These are phyloP conservation scores for Aristolochia californica DNA, from an alignment of 164 flowering plant species.

Conservation along the genomic window DNA sequence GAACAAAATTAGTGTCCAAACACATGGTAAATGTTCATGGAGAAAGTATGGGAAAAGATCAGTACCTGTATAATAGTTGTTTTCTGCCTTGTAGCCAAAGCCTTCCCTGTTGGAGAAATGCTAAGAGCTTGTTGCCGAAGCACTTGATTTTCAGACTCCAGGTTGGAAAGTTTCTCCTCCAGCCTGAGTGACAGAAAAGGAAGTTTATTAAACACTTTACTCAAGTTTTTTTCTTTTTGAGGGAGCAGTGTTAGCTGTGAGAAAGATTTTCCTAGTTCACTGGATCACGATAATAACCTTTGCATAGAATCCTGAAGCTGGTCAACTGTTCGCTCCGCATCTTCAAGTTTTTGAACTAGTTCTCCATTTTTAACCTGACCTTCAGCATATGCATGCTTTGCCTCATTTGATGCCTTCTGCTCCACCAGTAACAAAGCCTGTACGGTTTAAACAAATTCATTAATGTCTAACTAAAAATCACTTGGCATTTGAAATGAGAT, in stretches of 20 bases:
- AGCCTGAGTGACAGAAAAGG: conserved; percentile 38
- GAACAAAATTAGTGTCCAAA: conserved; percentile 1
- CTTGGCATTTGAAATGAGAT: neutral
- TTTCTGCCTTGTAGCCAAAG: conserved; percentile 49
- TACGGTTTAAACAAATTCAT: neutral
- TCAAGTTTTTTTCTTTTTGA: neutral
- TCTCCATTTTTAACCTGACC: conserved; percentile 52
- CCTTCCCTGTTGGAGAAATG: conserved; percentile 76
- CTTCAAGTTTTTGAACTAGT: conserved; percentile 54
- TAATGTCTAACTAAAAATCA: neutral
- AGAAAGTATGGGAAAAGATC: neutral
- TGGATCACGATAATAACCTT: conserved; percentile 41
- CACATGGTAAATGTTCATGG: neutral
- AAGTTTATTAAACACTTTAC: neutral
- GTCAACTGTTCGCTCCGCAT: conserved; percentile 50
- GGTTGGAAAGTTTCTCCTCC: conserved; percentile 83
- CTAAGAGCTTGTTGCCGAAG: conserved; percentile 93
- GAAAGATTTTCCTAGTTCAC: neutral
- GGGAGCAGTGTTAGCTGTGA: neutral
- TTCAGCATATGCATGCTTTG: conserved; percentile 32
- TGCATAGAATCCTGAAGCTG: conserved; percentile 83
- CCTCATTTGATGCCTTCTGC: conserved; percentile 49
- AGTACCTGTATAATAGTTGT: conserved; percentile 73
- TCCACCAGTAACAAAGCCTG: conserved; percentile 59
- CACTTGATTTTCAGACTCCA: conserved; percentile 92